These are phyloP conservation scores for Barnettozyma hawaiiensis DNA, from an alignment of 1,139 yeast species.

Conservation along the genomic window DNA sequence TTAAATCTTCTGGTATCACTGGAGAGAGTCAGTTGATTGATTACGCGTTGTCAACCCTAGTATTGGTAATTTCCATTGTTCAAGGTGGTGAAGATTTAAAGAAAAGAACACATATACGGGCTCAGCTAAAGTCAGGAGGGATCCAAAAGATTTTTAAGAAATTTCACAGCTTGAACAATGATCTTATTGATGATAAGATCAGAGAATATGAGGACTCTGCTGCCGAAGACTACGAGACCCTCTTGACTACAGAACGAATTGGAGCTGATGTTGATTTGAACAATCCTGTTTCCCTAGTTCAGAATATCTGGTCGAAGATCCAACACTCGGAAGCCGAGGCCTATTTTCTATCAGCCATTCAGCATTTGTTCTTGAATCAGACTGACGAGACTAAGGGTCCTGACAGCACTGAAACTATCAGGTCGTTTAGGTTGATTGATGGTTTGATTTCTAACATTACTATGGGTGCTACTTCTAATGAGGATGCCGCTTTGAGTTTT, in stretches of 20 bases:
- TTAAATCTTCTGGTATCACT: slow-evolving; percentile 42
- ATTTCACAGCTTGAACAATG: slow-evolving; percentile 58
- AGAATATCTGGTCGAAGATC: slow-evolving; percentile 64
- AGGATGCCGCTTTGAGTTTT: slow-evolving; percentile 72
- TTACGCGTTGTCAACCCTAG: slow-evolving; percentile 72
- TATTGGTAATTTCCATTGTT: slow-evolving; percentile 69
- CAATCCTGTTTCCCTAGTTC: slow-evolving; percentile 70
- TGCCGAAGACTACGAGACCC: slow-evolving; percentile 63
- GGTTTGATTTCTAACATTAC: slow-evolving; percentile 79
- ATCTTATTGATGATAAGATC: slow-evolving; percentile 60
- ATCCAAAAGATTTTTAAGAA: slow-evolving; percentile 55
- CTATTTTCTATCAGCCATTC: slow-evolving; percentile 70
- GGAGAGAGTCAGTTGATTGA: slow-evolving; percentile 74
- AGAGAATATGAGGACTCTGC: slow-evolving; percentile 59
- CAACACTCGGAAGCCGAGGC: slow-evolving; percentile 70
- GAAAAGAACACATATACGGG: slow-evolving; percentile 68
- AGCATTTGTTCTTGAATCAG: slow-evolving; percentile 74
- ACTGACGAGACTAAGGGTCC: slow-evolving; percentile 46
- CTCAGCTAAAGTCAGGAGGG: slow-evolving; percentile 76
- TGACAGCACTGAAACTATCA: slow-evolving; percentile 44
- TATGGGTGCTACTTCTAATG: slow-evolving; percentile 55
- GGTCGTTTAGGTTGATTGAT: slow-evolving; percentile 76
- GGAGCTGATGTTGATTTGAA: slow-evolving; percentile 60
- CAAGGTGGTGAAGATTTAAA: slow-evolving; percentile 59
- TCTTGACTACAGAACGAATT: slow-evolving; percentile 54